Evolutionary conservation across 208 protist species (phyloP), one percentile per base, ranked within the genome.

Genomic region (Trypanosoma conorhini): DNA sequence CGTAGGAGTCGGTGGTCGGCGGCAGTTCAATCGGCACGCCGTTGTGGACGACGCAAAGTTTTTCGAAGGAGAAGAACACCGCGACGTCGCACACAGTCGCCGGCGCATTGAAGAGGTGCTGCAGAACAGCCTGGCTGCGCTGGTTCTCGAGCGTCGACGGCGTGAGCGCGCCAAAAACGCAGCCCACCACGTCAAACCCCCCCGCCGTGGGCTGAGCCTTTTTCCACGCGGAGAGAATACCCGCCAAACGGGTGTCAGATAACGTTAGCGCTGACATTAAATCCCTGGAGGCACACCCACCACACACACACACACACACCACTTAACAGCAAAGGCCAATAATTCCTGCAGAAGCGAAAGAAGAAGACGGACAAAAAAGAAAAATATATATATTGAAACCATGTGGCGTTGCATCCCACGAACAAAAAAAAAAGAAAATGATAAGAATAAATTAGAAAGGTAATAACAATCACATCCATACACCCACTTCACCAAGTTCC

Each of bases 131-230:
- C 75, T 89, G 81, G 2, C 88, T 83, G 26, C 91, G 88, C 67
- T 96, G 91, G 70, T 96, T 96, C 52, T 94, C 87, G 17, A 89
- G 72, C 0, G 87, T 93, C 52, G 82, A 86, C 31, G 79, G 66
- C 42, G 81, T 91, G 26, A 81, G 54, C 9, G 80, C 76, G 38
- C 91, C 91, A 68, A 91, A 88, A 22, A 92, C 69, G 48, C 74
- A 88, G 28, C 82, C 76, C 62, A 91, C 82, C 28, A 80, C 76
- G 13, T 31, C 63, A 67, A 83, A 91, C 30, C 70, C 38, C 33
- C 48, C 54, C 3, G 75, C 80, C 2, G 67, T 48, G 8, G 76
- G 31, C 22, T 82, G 72, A 10, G 56, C 48, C 0, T 35, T 61
- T 58, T 69, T 62, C 85, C 86, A 94, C 40, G 77, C 70, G 61